Conservation (phyloP, 345 rosid species). For the Arabidopsis arenosa region DNA sequence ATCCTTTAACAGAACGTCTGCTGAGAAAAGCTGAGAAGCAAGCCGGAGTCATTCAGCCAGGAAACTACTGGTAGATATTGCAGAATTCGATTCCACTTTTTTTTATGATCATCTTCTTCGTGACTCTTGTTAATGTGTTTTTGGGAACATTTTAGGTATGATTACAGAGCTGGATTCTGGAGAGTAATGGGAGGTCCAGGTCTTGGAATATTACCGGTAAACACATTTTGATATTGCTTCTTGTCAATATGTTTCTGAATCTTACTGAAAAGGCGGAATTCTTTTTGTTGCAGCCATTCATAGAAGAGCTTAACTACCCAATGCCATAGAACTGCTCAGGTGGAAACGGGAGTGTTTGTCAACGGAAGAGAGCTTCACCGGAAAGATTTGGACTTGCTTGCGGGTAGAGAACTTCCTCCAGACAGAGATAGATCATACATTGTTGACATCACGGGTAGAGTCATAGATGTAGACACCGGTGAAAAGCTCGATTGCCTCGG, state of each 20-base stretch:
- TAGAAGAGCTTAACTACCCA: slow-evolving; percentile 78
- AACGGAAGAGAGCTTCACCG: slow-evolving; percentile 93
- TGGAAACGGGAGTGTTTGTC: slow-evolving; percentile 79
- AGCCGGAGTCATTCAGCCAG: slow-evolving; percentile 80
- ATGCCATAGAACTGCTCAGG: slow-evolving; percentile 82
- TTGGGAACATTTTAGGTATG: slow-evolving; percentile 70
- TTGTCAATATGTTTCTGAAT: slow-evolving; percentile 14
- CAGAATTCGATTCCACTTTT: neutral
- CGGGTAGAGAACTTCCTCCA: slow-evolving; percentile 75
- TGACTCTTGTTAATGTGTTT: slow-evolving; percentile 11
- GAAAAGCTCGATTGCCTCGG: slow-evolving; percentile 93
- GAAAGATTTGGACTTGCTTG: slow-evolving; percentile 82
- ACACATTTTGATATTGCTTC: slow-evolving; percentile 13
- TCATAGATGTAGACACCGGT: slow-evolving; percentile 85
- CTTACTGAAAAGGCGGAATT: neutral
- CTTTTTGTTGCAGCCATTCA: slow-evolving; percentile 65
- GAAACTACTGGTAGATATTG: slow-evolving; percentile 77
- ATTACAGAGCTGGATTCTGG: slow-evolving; percentile 92
- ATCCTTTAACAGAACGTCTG: slow-evolving; percentile 62
- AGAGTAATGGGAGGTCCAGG: slow-evolving; percentile 85
- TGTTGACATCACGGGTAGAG: slow-evolving; percentile 79
- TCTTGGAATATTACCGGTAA: slow-evolving; percentile 89
- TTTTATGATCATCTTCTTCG: slow-evolving; percentile 6
- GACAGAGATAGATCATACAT: slow-evolving; percentile 73
- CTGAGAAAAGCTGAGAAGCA: slow-evolving; percentile 77